Evolutionary conservation across 164 flowering plant genomes (phyloP), one percentile per base, ranked within the genome.

Genomic region (Nymphaea thermarum): DNA sequence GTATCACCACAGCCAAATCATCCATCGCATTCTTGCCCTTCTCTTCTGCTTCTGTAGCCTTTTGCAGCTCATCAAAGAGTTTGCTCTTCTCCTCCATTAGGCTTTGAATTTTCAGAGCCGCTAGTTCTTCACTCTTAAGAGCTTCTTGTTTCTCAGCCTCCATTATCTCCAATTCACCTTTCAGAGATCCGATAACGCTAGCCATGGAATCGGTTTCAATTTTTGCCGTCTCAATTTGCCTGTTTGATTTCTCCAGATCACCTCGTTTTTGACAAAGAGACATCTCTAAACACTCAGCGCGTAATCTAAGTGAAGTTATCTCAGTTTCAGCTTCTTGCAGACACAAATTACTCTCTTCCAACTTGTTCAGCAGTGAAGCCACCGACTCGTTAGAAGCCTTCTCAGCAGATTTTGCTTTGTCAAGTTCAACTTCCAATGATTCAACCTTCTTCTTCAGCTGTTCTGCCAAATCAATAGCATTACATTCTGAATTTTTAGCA

Each of bases 1-100:
- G 95, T 69, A 94, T 80, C n/a, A 96, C 93, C 3, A 90, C 81
- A 41, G 98, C 91, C 71, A 91, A 83, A 73, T 90, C 91, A 69
- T 94, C 97, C 89, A 89, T 86, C 6, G 97, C 96, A 75, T 81
- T 86, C 78, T 89, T 91, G 75, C 86, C 86, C 82, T 88, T 91
- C 73, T 88, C 91, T 70, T 91, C 97, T 71, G 88, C 97, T 2
- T 85, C 83, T 72, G 79, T 83, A 4, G 83, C 75, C 64, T 62
- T 76, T 68, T 88, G 94, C 72, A 93, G 67, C 62, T 89, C 93
- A 69, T 73, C 80, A 16, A 82, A 72, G 62, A 93, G 90, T 66
- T 85, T 80, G 70, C 83, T 84, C 82, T 89, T 93, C 80, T 93
- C 96, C 75, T 91, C 96, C 64, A 85, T 72, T 36, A 91, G 79